Evolutionary conservation across 768 basidiomycete species (phyloP).

Genomic region (Phanerodontia chrysosporium): DNA sequence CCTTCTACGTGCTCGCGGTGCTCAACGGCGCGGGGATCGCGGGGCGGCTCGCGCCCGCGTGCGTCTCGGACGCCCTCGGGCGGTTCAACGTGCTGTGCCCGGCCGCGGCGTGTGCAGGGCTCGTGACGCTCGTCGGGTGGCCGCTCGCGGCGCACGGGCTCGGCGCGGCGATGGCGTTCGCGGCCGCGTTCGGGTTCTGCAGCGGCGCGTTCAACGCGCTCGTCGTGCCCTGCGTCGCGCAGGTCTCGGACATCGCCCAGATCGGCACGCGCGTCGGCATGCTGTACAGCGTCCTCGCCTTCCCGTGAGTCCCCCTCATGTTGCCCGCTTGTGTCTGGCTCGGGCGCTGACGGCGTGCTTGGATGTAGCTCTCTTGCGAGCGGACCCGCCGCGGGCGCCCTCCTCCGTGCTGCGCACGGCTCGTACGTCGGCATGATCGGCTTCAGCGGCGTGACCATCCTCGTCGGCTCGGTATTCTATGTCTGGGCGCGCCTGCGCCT

Average conservation of each 20-base stretch:
- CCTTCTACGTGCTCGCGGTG: slow-evolving; percentile 57
- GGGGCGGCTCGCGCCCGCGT: slow-evolving; percentile 62
- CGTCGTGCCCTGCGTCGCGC: slow-evolving; percentile 62
- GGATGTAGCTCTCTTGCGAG: slow-evolving; percentile 53
- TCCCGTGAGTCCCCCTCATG: slow-evolving; percentile 53
- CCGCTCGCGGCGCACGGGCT: slow-evolving; percentile 40
- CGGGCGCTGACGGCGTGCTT: neutral
- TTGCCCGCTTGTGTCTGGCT: neutral
- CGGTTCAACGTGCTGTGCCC: slow-evolving; percentile 65
- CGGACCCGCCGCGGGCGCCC: slow-evolving; percentile 57
- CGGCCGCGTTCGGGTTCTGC: slow-evolving; percentile 53
- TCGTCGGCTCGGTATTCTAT: slow-evolving; percentile 57
- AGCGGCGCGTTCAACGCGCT: slow-evolving; percentile 68
- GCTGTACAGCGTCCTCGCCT: slow-evolving; percentile 59
- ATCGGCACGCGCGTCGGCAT: slow-evolving; percentile 63
- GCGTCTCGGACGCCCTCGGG: slow-evolving; percentile 60
- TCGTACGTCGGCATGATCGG: slow-evolving; percentile 48
- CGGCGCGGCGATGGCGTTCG: slow-evolving; percentile 45
- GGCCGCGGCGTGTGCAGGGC: slow-evolving; percentile 56
- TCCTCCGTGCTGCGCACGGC: slow-evolving; percentile 44
- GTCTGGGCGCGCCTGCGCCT: slow-evolving; percentile 46
- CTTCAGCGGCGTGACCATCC: slow-evolving; percentile 54
- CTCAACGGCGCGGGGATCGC: slow-evolving; percentile 67
- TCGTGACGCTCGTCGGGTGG: slow-evolving; percentile 60
- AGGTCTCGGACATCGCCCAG: slow-evolving; percentile 54